phyloP scores from a whole-genome alignment of 192 early-diverging fungal species.

The Coemansia sp. region DNA sequence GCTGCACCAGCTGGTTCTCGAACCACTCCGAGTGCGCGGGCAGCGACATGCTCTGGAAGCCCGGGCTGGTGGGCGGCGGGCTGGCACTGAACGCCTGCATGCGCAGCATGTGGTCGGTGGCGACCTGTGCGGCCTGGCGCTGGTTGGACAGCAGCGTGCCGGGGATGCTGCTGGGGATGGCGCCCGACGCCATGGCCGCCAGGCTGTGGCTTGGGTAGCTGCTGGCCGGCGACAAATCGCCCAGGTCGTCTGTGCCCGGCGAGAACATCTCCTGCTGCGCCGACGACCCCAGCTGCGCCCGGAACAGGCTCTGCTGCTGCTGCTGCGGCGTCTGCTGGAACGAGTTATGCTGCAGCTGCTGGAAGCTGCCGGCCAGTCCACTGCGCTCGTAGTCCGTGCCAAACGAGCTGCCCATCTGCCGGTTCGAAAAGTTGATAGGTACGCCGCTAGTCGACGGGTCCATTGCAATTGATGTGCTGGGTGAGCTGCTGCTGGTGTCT shows the following conservation, averaged over 20 bases:
- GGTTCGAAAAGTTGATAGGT: slow-evolving; percentile 50
- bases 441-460: slow-evolving; percentile 27
- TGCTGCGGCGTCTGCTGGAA: slow-evolving; percentile 33
- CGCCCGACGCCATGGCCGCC: slow-evolving; percentile 37
- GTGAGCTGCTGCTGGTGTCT: slow-evolving; percentile 21
- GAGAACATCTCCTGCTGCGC: slow-evolving; percentile 42
- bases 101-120: slow-evolving; percentile 38
- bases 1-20: slow-evolving; percentile 50
- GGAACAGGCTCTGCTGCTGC: slow-evolving; percentile 33
- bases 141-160: slow-evolving; percentile 33
- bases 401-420: slow-evolving; percentile 41
- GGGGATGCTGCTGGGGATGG: slow-evolving; percentile 47
- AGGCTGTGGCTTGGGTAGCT: slow-evolving; percentile 42
- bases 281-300: slow-evolving; percentile 42
- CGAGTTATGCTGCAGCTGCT: slow-evolving; percentile 50
- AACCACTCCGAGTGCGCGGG: slow-evolving; percentile 56
- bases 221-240: slow-evolving; percentile 35
- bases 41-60: slow-evolving; percentile 62
- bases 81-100: slow-evolving; percentile 42
- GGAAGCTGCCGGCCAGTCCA: slow-evolving; percentile 48
- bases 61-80: slow-evolving; percentile 34
- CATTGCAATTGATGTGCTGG: slow-evolving; percentile 27
- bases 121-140: slow-evolving; percentile 16
- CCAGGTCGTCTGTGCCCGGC: slow-evolving; percentile 35
- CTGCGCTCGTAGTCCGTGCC: slow-evolving; percentile 49